Percentiles rank a stretch among this genome's conserved stretches.
Evolutionary conservation across 2,329 filamentous ascomycete genomes (phyloP).

Genomic region (Byssoonygena ceratinophila): DNA sequence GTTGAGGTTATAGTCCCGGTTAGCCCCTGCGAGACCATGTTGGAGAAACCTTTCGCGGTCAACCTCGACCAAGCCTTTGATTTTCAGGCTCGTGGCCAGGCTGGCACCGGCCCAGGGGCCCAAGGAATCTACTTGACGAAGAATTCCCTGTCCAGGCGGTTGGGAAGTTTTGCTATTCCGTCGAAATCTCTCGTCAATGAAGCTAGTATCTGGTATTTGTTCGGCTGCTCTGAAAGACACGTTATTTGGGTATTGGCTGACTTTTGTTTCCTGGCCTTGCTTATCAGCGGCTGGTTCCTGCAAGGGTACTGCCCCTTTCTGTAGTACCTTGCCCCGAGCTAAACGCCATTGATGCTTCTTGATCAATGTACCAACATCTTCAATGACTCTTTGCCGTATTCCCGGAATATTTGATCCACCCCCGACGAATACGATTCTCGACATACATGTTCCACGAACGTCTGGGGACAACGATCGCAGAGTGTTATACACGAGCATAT

Average conservation of each 20-base stretch:
- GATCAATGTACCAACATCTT: slow-evolving; percentile 61
- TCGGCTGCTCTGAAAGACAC: background rate
- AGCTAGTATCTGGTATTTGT: slow-evolving; percentile 33
- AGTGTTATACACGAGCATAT: slow-evolving; percentile 62
- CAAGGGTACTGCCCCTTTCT: slow-evolving; percentile 31
- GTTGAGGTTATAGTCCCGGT: slow-evolving; percentile 32
- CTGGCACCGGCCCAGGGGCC: slow-evolving; percentile 57
- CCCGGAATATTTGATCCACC: slow-evolving; percentile 70
- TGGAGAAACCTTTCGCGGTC: slow-evolving; percentile 53
- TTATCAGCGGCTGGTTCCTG: background rate
- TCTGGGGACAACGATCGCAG: slow-evolving; percentile 70
- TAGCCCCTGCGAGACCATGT: slow-evolving; percentile 39
- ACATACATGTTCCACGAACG: slow-evolving; percentile 73
- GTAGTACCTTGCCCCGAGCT: slow-evolving; percentile 59
- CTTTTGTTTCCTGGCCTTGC: background rate
- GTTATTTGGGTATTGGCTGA: background rate
- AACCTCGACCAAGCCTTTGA: slow-evolving; percentile 53
- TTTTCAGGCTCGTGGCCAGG: slow-evolving; percentile 48
- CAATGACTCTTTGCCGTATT: slow-evolving; percentile 62
- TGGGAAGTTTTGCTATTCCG: slow-evolving; percentile 29
- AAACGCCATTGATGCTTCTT: slow-evolving; percentile 64
- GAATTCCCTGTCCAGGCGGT: slow-evolving; percentile 28
- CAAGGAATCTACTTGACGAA: slow-evolving; percentile 48
- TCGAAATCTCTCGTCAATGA: slow-evolving; percentile 34
- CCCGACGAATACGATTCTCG: slow-evolving; percentile 76